phyloP scores from a whole-genome alignment of 345 rosid species.

The Leavenworthia alabamica region DNA sequence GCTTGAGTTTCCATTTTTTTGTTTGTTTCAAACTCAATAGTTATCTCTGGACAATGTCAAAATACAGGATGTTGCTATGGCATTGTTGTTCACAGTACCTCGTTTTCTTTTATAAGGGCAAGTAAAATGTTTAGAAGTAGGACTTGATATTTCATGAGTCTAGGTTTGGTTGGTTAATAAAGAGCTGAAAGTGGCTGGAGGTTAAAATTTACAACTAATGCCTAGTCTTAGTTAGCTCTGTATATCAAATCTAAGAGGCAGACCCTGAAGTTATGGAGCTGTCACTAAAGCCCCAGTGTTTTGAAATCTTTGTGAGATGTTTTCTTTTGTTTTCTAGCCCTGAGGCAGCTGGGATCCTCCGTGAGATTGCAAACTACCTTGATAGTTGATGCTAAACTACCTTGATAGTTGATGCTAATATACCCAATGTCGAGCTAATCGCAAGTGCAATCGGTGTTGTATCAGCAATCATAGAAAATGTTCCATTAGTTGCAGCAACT shows the following conservation, averaged over 20 bases:
- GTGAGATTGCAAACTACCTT: constrained; percentile 87
- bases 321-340: constrained; percentile 40
- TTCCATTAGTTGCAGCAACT: constrained; percentile 89
- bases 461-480: constrained; percentile 87
- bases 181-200: background rate
- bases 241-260: background rate
- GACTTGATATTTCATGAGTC: constrained; percentile 9
- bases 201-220: background rate
- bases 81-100: constrained; percentile 44
- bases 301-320: background rate
- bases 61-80: constrained; percentile 93
- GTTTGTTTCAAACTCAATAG: background rate
- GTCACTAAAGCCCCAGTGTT: background rate
- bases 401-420: no score
- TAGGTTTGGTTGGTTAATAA: background rate
- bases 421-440: constrained; percentile 63
- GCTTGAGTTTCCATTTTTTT: background rate
- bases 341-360: constrained; percentile 89
- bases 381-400: no score
- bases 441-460: constrained; percentile 80
- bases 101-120: background rate
- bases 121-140: background rate
- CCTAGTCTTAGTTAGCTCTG: background rate
- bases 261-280: background rate
- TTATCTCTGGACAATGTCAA: constrained; percentile 9